Percentiles rank a stretch among this genome's conserved stretches.
These are phyloP conservation scores for Yarrowia galli DNA, from an alignment of 1,139 yeast genomes.

Conservation along the genomic window DNA sequence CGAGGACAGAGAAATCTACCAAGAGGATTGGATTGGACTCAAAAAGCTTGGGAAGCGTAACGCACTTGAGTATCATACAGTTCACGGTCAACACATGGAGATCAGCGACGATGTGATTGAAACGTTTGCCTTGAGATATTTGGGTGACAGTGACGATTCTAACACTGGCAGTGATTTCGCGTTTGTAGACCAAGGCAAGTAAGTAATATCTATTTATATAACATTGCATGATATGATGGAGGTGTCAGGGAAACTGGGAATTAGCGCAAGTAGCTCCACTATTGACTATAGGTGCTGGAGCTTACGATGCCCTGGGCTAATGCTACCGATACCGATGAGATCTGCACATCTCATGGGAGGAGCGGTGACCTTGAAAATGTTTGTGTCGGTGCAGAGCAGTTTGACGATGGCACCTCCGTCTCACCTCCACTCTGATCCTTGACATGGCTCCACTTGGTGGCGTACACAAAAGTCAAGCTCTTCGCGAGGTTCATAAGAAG, in stretches of 20 bases:
- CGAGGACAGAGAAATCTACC: constrained; percentile 59
- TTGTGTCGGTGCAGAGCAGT: too few species aligned
- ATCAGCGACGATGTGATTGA: constrained; percentile 60
- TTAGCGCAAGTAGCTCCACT: too few species aligned
- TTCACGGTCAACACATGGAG: constrained; percentile 74
- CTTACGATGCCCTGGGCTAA: too few species aligned
- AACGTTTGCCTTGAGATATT: constrained; percentile 53
- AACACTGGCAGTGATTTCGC: not conserved
- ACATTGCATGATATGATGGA: not conserved
- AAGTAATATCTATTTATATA: constrained; percentile 9
- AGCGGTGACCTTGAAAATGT: too few species aligned
- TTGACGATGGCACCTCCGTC: too few species aligned
- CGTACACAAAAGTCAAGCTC: not conserved
- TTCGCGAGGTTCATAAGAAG: not conserved
- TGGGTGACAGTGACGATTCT: constrained; percentile 42
- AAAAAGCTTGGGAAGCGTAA: constrained; percentile 55
- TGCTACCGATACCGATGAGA: too few species aligned
- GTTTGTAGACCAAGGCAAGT: not conserved
- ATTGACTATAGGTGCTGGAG: too few species aligned
- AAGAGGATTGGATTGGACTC: constrained; percentile 67
- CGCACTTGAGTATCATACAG: constrained; percentile 58
- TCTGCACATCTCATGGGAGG: too few species aligned
- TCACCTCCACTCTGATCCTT: not conserved
- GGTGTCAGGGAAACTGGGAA: too few species aligned
- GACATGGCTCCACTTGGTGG: not conserved